Percentiles rank a stretch among this genome's conserved stretches.
Conservation (phyloP, 2,329 filamentous ascomycete species). For the Fusarium vanettenii region DNA sequence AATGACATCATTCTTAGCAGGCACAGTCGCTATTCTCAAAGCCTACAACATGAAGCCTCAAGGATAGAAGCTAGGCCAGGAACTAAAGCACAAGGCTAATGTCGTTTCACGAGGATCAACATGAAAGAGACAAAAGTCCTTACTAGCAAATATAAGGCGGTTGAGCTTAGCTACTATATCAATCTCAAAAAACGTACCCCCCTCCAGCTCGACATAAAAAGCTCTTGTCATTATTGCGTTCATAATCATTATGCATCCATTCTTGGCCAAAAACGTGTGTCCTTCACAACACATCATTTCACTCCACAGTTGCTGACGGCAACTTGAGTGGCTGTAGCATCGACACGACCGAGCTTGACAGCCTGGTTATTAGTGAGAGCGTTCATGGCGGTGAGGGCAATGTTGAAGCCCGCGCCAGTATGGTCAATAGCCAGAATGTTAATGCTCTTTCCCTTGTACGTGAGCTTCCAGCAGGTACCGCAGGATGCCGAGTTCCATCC, state of each 20-base stretch:
- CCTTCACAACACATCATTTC: neutral
- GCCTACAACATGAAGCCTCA: neutral
- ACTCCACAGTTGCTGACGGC: conserved; percentile 53
- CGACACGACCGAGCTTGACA: conserved; percentile 61
- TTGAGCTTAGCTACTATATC: neutral
- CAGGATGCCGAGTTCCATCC: conserved; percentile 68
- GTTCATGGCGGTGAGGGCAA: conserved; percentile 66
- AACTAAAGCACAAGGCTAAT: no score
- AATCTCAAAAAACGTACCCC: neutral
- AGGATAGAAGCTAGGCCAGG: neutral
- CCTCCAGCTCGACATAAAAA: neutral
- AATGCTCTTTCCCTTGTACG: conserved; percentile 62
- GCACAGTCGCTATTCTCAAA: neutral
- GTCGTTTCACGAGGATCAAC: neutral
- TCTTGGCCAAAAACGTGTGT: neutral
- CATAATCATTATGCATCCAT: neutral
- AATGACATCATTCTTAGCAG: neutral
- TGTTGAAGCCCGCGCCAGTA: conserved; percentile 62
- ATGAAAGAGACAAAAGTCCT: neutral
- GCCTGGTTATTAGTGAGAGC: conserved; percentile 64
- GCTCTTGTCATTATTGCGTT: neutral
- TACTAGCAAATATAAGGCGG: neutral
- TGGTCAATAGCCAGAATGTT: conserved; percentile 68
- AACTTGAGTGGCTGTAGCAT: conserved; percentile 61
- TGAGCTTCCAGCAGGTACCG: conserved; percentile 69